Conservation (phyloP, 306 rosid genomes). For the Boehmeria nivea region DNA sequence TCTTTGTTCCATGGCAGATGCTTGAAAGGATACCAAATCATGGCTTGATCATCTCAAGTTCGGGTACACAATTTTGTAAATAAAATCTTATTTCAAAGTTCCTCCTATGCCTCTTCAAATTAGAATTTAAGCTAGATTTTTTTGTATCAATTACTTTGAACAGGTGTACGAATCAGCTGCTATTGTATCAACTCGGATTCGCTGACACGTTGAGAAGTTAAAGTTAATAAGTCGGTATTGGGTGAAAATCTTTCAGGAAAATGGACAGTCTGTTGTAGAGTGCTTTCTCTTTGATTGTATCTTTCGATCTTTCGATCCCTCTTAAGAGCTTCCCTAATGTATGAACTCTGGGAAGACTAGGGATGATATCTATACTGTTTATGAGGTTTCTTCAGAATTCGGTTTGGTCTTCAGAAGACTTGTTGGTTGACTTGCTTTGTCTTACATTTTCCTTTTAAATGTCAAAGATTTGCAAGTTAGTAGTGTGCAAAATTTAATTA, state of each 20-base stretch:
- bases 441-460: slow-evolving; percentile 19
- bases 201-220: slow-evolving; percentile 21
- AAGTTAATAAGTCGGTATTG: slow-evolving; percentile 1
- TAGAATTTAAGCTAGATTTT: neutral
- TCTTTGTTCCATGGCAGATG: slow-evolving; percentile 25
- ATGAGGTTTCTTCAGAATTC: slow-evolving; percentile 24
- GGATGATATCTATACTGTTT: slow-evolving; percentile 34
- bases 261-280: slow-evolving; percentile 17
- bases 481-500: slow-evolving; percentile 2
- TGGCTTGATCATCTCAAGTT: slow-evolving; percentile 22
- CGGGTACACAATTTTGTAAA: slow-evolving; percentile 21
- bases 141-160: neutral
- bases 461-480: slow-evolving; percentile 21
- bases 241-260: slow-evolving; percentile 8
- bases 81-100: neutral
- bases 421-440: slow-evolving; percentile 20
- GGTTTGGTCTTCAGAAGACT: slow-evolving; percentile 27
- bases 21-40: slow-evolving; percentile 13
- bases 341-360: slow-evolving; percentile 31
- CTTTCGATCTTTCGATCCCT: slow-evolving; percentile 37
- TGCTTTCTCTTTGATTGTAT: slow-evolving; percentile 34
- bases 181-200: slow-evolving; percentile 23
- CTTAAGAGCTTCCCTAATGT: slow-evolving; percentile 31
- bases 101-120: neutral
- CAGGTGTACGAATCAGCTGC: slow-evolving; percentile 24